Percentiles rank a stretch among this genome's conserved stretches.
Evolutionary conservation across 1,284 basidiomycete genomes (phyloP).

Genomic region (Ceratobasidium sp.): DNA sequence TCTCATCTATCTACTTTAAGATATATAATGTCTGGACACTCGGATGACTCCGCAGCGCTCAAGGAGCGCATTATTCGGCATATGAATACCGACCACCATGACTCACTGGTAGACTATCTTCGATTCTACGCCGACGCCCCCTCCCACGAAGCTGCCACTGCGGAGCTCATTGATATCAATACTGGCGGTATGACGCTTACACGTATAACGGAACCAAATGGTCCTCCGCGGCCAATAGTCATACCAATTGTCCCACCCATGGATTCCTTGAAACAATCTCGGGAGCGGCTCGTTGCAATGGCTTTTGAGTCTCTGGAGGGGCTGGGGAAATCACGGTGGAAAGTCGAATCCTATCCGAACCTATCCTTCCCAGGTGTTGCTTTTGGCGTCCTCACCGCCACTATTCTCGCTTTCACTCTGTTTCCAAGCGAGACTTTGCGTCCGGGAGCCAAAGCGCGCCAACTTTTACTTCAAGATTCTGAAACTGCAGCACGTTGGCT

Average conservation of each 20-base stretch:
- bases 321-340: slow-evolving; percentile 18
- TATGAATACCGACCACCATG: slow-evolving; percentile 32
- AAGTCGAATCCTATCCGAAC: slow-evolving; percentile 13
- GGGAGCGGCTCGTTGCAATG: slow-evolving; percentile 31
- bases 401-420: not conserved
- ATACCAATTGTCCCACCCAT: slow-evolving; percentile 24
- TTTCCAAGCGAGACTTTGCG: slow-evolving; percentile 22
- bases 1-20: not conserved
- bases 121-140: slow-evolving; percentile 13
- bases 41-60: not conserved
- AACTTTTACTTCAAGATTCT: slow-evolving; percentile 5
- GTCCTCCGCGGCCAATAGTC: slow-evolving; percentile 18
- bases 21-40: slow-evolving; percentile 3
- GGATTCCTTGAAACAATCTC: slow-evolving; percentile 14
- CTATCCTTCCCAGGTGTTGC: not conserved
- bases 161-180: slow-evolving; percentile 30
- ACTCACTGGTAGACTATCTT: slow-evolving; percentile 19
- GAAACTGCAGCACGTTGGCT: slow-evolving; percentile 7
- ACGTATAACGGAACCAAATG: slow-evolving; percentile 5
- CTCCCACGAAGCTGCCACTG: slow-evolving; percentile 16
- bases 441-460: slow-evolving; percentile 21
- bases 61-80: slow-evolving; percentile 35
- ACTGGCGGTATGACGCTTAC: slow-evolving; percentile 30
- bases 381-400: not conserved
- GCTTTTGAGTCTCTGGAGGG: slow-evolving; percentile 26